phyloP scores from a whole-genome alignment of 148 eudicot genomes.

The Tetragonia tetragonoides region DNA sequence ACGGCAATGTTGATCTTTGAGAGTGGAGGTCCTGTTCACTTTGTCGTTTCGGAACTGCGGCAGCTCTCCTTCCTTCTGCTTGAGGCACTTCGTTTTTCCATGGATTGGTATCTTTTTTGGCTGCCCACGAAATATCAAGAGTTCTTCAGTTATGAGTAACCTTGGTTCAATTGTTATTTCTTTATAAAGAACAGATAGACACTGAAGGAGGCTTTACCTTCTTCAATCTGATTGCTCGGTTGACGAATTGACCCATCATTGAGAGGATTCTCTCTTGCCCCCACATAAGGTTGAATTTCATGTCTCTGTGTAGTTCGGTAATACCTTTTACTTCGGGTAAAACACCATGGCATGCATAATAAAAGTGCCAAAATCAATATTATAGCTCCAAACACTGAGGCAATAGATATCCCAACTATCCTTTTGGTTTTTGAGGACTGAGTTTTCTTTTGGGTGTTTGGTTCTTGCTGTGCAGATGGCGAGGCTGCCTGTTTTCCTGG shows the following conservation, averaged over 20 bases:
- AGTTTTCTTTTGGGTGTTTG: constrained; percentile 38
- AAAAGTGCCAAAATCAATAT: constrained; percentile 54
- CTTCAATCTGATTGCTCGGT: constrained; percentile 47
- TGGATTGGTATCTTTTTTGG: constrained; percentile 41
- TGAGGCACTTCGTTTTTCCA: constrained; percentile 52
- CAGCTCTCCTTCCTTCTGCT: constrained; percentile 39
- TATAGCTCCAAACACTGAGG: constrained; percentile 49
- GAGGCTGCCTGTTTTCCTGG: constrained; percentile 53
- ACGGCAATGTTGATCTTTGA: constrained; percentile 37
- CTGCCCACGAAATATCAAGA: constrained; percentile 34
- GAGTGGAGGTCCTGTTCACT: constrained; percentile 43
- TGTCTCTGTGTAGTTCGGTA: constrained; percentile 48
- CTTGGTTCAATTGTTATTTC: neutral
- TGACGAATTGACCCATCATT: constrained; percentile 35
- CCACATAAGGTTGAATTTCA: constrained; percentile 67
- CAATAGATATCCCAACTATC: constrained; percentile 68
- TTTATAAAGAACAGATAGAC: neutral
- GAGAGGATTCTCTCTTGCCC: constrained; percentile 44
- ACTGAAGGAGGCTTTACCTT: constrained; percentile 40
- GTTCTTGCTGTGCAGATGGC: constrained; percentile 49
- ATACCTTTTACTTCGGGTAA: constrained; percentile 43
- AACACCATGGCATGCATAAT: constrained; percentile 62
- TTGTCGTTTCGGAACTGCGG: constrained; percentile 38
- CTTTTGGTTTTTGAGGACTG: constrained; percentile 49
- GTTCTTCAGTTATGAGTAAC: neutral